Conservation (phyloP, 2,329 filamentous ascomycete species). For the Colletotrichum salicis region DNA sequence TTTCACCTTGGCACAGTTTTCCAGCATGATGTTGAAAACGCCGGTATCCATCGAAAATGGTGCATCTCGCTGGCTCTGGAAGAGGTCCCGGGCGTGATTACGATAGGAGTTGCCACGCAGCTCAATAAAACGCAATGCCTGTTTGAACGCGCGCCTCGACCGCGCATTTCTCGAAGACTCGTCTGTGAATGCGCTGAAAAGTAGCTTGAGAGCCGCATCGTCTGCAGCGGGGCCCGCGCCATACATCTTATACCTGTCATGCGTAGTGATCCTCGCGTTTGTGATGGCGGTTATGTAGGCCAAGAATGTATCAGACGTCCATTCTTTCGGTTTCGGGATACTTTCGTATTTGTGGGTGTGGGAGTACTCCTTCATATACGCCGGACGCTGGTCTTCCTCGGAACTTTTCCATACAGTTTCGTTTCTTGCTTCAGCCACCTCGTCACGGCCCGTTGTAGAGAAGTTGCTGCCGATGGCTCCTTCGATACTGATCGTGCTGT, state of each 20-base stretch:
- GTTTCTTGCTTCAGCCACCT: background rate
- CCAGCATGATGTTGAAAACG: conserved; percentile 60
- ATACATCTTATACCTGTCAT: conserved; percentile 50
- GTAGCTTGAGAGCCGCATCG: conserved; percentile 49
- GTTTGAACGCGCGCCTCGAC: conserved; percentile 53
- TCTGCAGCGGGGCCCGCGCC: conserved; percentile 47
- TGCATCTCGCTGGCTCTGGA: conserved; percentile 48
- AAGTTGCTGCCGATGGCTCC: conserved; percentile 2
- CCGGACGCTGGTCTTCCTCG: conserved; percentile 11
- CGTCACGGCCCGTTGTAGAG: background rate
- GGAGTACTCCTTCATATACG: background rate
- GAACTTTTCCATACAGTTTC: conserved; percentile 23
- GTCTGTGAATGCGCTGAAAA: conserved; percentile 53
- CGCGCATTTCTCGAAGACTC: conserved; percentile 46
- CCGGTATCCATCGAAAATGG: conserved; percentile 57
- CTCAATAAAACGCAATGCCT: conserved; percentile 55
- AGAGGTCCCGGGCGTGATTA: conserved; percentile 45
- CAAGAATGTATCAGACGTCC: conserved; percentile 55
- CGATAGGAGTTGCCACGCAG: conserved; percentile 40
- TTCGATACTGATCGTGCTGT: conserved; percentile 1
- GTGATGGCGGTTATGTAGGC: conserved; percentile 55
- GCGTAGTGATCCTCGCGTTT: conserved; percentile 48
- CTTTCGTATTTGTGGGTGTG: conserved; percentile 46
- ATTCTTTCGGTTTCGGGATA: conserved; percentile 50
- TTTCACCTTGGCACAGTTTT: conserved; percentile 50